These are phyloP conservation scores for Encephalitozoon romaleae DNA, from an alignment of 371 early-diverging fungal species.

Conservation along the genomic window DNA sequence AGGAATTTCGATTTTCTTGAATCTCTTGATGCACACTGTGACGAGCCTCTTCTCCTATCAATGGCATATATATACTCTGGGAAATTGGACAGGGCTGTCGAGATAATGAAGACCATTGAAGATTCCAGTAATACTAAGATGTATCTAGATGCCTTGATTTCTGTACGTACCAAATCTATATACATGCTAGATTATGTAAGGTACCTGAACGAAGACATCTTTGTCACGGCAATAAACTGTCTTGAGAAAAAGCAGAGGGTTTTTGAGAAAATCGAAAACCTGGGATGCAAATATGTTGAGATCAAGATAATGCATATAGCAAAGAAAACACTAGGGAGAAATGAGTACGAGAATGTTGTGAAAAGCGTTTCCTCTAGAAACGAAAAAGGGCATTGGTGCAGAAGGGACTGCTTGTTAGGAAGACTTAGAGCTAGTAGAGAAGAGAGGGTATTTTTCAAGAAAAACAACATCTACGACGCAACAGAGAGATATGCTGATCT, in stretches of 20 bases:
- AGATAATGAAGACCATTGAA: not conserved
- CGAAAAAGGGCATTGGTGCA: not conserved
- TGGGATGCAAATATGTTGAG: not conserved
- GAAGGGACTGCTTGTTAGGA: not conserved
- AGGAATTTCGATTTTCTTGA: not conserved
- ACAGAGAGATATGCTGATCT: not conserved
- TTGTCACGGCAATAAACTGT: not conserved
- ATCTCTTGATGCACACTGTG: not conserved
- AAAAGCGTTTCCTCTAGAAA: not conserved
- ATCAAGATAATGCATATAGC: not conserved
- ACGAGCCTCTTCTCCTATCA: not conserved
- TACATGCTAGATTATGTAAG: not conserved
- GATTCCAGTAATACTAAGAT: not conserved
- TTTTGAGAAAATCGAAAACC: not conserved
- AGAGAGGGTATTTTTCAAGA: not conserved
- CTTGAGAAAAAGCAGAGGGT: not conserved
- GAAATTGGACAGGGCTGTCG: not conserved
- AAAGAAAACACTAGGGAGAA: not conserved
- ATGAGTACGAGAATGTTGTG: not conserved
- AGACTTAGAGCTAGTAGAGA: not conserved
- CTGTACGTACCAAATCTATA: not conserved
- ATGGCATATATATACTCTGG: not conserved
- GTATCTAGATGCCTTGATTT: not conserved
- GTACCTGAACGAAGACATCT: not conserved
- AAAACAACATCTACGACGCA: not conserved